phyloP scores from a whole-genome alignment of 768 basidiomycete species.

The Chalciporus sphaerocephalus region DNA sequence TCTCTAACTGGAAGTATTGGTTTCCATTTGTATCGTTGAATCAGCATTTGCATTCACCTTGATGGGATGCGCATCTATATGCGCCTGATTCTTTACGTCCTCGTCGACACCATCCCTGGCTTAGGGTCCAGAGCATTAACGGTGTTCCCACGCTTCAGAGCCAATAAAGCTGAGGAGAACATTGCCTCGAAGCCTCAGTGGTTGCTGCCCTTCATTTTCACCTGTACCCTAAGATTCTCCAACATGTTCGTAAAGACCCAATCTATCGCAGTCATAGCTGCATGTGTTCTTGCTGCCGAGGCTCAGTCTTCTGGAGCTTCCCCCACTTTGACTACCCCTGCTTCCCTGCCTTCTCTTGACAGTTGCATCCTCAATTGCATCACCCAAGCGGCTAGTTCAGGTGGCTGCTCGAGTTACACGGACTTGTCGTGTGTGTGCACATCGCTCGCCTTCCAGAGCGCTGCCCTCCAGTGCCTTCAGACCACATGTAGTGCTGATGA shows the following conservation, averaged over 20 bases:
- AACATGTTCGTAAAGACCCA: constrained; percentile 20
- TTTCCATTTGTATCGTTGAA: background rate
- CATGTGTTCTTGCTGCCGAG: constrained; percentile 16
- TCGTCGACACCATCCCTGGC: too few relatives aligned
- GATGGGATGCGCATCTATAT: too few relatives aligned
- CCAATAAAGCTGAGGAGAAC: background rate
- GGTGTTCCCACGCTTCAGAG: background rate
- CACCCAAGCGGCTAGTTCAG: background rate
- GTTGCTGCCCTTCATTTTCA: background rate
- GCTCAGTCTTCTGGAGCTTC: constrained; percentile 16
- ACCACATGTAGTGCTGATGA: constrained; percentile 34
- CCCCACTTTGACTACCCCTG: background rate
- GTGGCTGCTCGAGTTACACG: constrained; percentile 26
- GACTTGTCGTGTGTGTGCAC: constrained; percentile 39
- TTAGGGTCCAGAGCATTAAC: too few relatives aligned
- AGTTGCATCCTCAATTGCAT: constrained; percentile 12
- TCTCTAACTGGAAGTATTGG: constrained; percentile 9
- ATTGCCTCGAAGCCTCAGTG: background rate
- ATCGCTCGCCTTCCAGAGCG: constrained; percentile 34
- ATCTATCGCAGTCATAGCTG: constrained; percentile 12
- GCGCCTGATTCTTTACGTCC: too few relatives aligned
- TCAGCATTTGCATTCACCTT: too few relatives aligned
- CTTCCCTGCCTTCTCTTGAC: constrained; percentile 6
- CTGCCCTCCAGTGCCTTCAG: constrained; percentile 32
- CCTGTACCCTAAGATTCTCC: background rate